Conservation (phyloP, 2,329 filamentous ascomycete genomes). For the Mollisiaceae sp. region DNA sequence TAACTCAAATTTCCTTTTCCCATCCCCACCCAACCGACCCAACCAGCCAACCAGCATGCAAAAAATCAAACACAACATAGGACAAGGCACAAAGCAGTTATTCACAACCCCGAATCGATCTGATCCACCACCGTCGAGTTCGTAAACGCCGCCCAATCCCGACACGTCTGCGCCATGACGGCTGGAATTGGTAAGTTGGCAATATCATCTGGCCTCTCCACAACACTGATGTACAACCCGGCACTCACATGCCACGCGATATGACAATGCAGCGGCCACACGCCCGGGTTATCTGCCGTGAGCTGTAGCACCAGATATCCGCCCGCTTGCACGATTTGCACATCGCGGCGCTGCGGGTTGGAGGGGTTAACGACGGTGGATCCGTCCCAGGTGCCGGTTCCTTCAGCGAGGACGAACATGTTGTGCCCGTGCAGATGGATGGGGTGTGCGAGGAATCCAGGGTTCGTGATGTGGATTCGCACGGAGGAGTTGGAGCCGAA, state of each 20-base stretch:
- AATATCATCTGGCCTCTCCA: slow-evolving; percentile 48
- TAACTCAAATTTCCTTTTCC: too few species aligned
- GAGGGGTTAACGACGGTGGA: slow-evolving; percentile 44
- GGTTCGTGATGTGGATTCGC: slow-evolving; percentile 61
- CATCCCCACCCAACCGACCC: too few species aligned
- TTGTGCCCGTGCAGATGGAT: slow-evolving; percentile 76
- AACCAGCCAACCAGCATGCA: too few species aligned
- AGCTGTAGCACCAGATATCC: slow-evolving; percentile 53
- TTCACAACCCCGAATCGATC: slow-evolving; percentile 21
- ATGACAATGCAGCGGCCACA: slow-evolving; percentile 58
- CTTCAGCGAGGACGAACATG: slow-evolving; percentile 67
- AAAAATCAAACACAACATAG: background rate
- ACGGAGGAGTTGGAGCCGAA: slow-evolving; percentile 58
- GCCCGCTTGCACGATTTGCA: slow-evolving; percentile 51
- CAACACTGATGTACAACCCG: slow-evolving; percentile 47
- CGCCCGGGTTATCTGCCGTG: slow-evolving; percentile 55
- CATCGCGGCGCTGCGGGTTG: slow-evolving; percentile 58
- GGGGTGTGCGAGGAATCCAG: slow-evolving; percentile 56
- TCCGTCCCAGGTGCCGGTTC: slow-evolving; percentile 43
- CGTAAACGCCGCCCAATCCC: slow-evolving; percentile 52
- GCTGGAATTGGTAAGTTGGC: slow-evolving; percentile 51
- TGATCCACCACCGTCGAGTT: slow-evolving; percentile 22
- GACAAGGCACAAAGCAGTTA: background rate
- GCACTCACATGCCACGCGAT: slow-evolving; percentile 56
- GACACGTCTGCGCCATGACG: slow-evolving; percentile 58